Base-by-base conservation (phyloP, 2,329 filamentous ascomycete genomes). In the Endothia cerciana region DNA sequence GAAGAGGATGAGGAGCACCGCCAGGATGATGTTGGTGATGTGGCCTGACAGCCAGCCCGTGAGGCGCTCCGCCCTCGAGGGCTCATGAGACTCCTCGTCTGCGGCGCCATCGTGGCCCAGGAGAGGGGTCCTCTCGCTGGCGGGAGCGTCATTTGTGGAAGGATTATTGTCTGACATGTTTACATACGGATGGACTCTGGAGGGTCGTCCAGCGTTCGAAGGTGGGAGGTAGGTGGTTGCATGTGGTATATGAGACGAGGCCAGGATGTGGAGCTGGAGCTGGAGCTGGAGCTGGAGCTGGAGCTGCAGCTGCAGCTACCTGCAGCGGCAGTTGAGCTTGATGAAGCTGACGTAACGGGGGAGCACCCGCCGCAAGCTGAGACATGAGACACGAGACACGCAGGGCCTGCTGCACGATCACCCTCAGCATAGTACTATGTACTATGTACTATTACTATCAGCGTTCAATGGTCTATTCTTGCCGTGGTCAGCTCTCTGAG, bases 121-220 rank as follows among this genome's bases (percentile, higher is more conserved):
- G 15, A 68, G 64, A 66, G 66, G 66, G 1, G 66, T 66, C 51
- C 45, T 57, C 57, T 68, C 66, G n/a, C 62, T 63, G 56, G 61
- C 25, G 11, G 43, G 25, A n/a, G 49, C 49, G 22, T 60, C 59
- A 4, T 30, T 55, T 8, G 63, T 45, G 6, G 36, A 28, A 36
- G 38, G 25, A 13, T 41, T 45, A 40, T 5, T 33, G 4, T 58
- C 11, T 4, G 33, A 58, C 38, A 43, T 59, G 19, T 10, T 30
- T 11, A 6, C 13, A 3, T 5, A 10, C 28, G 25, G 40, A 15
- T 51, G 47, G 47, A 51, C 47, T 51, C 47, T 22, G 28, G 28
- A 30, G 17, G 22, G 25, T 19, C 6, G 36, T 28, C 38, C 40
- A 43, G 17, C 25, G 10, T n/a, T 43, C 17, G 47, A 17, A 13